These are phyloP conservation scores for Lipomyces oligophaga DNA, from an alignment of 805 yeast species.

Conservation along the genomic window DNA sequence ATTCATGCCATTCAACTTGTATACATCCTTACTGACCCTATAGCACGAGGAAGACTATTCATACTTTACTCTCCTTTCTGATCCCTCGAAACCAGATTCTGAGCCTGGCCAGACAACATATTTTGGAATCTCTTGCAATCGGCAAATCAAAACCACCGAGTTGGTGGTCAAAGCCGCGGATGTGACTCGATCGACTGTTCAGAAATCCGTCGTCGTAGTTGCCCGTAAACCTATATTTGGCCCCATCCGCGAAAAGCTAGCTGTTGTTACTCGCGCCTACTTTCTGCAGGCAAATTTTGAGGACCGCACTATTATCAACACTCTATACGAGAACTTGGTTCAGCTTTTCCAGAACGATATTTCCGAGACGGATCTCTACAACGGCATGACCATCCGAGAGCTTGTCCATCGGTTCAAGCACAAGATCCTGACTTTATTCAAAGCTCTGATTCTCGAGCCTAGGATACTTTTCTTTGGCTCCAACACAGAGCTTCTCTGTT, in stretches of 20 bases:
- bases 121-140: conserved; percentile 92
- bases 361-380: conserved; percentile 57
- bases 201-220: conserved; percentile 85
- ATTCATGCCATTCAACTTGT: background rate
- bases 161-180: conserved; percentile 56
- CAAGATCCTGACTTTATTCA: conserved; percentile 62
- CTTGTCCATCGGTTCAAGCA: conserved; percentile 56
- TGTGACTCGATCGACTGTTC: conserved; percentile 81
- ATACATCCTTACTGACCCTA: background rate
- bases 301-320: conserved; percentile 63
- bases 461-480: conserved; percentile 72
- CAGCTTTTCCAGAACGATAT: conserved; percentile 37
- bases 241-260: conserved; percentile 82
- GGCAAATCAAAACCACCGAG: conserved; percentile 68
- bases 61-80: conserved; percentile 77
- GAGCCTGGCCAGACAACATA: conserved; percentile 49
- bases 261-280: conserved; percentile 82
- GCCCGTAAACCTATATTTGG: conserved; percentile 78
- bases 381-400: conserved; percentile 70
- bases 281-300: conserved; percentile 75
- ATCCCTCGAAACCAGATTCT: conserved; percentile 34
- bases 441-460: conserved; percentile 72
- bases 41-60: conserved; percentile 85
- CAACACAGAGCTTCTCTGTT: conserved; percentile 75
- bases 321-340: conserved; percentile 59